A percentile compares a stretch with the other conserved stretches of the same genome.
phyloP scores from a whole-genome alignment of 352 stramenopile species.

The Globisporangium polare region DNA sequence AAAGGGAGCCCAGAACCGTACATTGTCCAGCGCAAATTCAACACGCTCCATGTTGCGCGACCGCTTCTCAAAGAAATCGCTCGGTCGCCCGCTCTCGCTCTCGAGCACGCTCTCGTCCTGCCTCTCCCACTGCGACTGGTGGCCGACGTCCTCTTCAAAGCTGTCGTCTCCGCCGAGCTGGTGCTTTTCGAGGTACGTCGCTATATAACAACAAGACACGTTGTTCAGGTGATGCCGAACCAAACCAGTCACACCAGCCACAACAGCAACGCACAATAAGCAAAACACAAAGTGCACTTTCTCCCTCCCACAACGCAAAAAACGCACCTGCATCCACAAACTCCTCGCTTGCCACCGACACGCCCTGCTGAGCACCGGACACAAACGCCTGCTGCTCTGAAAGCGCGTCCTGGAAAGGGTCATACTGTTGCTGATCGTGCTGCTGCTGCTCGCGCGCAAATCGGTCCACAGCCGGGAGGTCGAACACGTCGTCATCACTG shows the following conservation, averaged over 20 bases:
- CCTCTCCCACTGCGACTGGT: conserved; percentile 24
- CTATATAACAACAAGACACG: conserved; percentile 15
- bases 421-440: neutral
- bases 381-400: conserved; percentile 5
- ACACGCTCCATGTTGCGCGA: conserved; percentile 73
- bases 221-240: neutral
- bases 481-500: conserved; percentile 24
- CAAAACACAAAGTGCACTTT: neutral
- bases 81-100: conserved; percentile 31
- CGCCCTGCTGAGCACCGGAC: conserved; percentile 10
- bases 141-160: conserved; percentile 33
- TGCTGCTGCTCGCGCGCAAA: conserved; percentile 18
- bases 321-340: conserved; percentile 70
- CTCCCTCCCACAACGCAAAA: neutral
- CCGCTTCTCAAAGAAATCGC: conserved; percentile 68
- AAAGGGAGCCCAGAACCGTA: neutral
- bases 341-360: conserved; percentile 41
- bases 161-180: conserved; percentile 41
- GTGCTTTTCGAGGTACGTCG: conserved; percentile 42
- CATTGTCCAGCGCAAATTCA: conserved; percentile 42
- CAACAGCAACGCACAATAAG: neutral
- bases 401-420: conserved; percentile 5
- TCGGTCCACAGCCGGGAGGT: conserved; percentile 29
- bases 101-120: conserved; percentile 20
- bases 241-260: neutral